Base-by-base conservation (phyloP, 2,329 filamentous ascomycete genomes). In the Metarhizium anisopliae region DNA sequence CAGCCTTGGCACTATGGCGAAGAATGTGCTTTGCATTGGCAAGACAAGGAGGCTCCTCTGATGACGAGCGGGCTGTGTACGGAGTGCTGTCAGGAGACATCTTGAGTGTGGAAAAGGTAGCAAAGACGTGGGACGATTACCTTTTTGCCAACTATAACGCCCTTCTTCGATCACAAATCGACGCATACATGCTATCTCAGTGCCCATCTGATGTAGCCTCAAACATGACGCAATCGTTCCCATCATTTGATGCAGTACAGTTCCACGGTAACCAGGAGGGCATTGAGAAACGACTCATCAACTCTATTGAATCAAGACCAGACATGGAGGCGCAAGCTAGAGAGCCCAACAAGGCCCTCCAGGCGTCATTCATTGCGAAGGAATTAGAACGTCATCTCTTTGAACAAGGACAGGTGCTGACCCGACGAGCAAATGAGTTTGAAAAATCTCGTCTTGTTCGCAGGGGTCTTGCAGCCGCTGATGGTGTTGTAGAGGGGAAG, bases 131-230 rank as follows among this genome's bases (percentile, higher is more conserved):
- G 86, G 90, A 96, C 62, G 93, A 97, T 65, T 84, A 86, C 63
- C 78, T 96, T 18, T 96, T 94, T 69, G 85, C 87, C 40, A 85
- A 92, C 67, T 94, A 94, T 75, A 96, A 95, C 66, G 85, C 89
- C n/a, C 75, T 93, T 5, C 72, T 96, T 10, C 81, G 92, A 54
- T 83, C 84, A 2, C 87, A 93, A 63, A 93, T 95, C 67, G 88
- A 93, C 62, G 74, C 76, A 3, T 95, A 87, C 65, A 73, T 89
- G 55, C 72, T 82, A 59, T 73, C 73, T 25, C 74, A 79, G 59
- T 78, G 80, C 62, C 74, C 82, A 11, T 71, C 80, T 18, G 77
- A 78, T 38, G 70, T 79, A 18, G 73, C 80, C 25, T 74, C 82
- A 32, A 71, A 72, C n/a, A 67, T 84, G 51, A 75, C 78, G 6